phyloP scores from a whole-genome alignment of 1,284 basidiomycete species.

The Ustilago vetiveriae region DNA sequence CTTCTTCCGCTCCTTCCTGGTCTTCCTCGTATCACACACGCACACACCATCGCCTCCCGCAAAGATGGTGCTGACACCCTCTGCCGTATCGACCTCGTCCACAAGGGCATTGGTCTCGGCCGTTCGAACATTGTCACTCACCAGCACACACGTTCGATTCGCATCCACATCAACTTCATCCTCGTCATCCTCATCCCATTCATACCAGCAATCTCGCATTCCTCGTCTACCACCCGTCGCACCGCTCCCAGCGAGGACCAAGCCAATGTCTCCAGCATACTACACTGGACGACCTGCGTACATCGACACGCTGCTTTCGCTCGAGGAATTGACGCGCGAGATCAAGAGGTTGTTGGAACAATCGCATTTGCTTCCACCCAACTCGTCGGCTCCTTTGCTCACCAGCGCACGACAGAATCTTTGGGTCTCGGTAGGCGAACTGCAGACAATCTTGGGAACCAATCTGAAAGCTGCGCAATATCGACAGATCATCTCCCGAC shows the following conservation, averaged over 20 bases:
- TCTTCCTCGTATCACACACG: too few species aligned
- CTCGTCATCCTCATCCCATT: conserved; percentile 6
- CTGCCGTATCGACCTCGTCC: background rate
- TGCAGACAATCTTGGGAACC: conserved; percentile 73
- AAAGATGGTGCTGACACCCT: background rate
- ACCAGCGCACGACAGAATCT: conserved; percentile 17
- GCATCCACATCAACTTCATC: conserved; percentile 17
- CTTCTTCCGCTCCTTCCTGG: too few species aligned
- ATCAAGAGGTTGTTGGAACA: conserved; percentile 74
- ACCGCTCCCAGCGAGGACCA: conserved; percentile 52
- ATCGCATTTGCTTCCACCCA: conserved; percentile 79
- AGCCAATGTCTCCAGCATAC: conserved; percentile 76
- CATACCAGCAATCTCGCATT: conserved; percentile 11
- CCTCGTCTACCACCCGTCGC: conserved; percentile 30
- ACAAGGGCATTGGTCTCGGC: conserved; percentile 8
- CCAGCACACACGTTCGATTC: conserved; percentile 1
- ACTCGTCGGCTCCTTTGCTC: conserved; percentile 72
- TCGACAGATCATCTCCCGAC: conserved; percentile 74
- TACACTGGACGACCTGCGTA: conserved; percentile 85
- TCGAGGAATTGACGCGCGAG: conserved; percentile 76
- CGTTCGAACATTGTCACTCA: conserved; percentile 9
- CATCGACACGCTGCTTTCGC: conserved; percentile 77
- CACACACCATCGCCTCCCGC: too few species aligned
- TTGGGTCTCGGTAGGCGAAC: conserved; percentile 76
- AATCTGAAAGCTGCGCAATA: conserved; percentile 79